These are phyloP conservation scores for Populus tomentosa DNA, from an alignment of 441 rosid species.

Conservation along the genomic window DNA sequence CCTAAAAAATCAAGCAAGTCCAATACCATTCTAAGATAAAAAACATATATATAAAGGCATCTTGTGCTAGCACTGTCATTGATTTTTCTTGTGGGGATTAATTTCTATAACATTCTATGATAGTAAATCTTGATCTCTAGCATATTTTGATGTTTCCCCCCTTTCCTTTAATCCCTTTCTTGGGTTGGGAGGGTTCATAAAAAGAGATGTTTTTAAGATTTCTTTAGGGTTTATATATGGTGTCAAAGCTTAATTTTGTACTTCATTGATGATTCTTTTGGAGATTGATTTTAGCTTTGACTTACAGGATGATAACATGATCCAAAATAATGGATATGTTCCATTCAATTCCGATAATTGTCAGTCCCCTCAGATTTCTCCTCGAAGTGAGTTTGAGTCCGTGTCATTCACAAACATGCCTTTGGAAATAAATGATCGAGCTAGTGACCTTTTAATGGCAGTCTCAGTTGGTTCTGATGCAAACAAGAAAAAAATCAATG, in stretches of 20 bases:
- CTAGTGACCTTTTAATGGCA: slow-evolving; percentile 43
- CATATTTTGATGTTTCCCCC: too few species aligned
- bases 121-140: too few species aligned
- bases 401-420: slow-evolving; percentile 18
- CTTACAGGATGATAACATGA: neutral
- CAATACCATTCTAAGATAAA: too few species aligned
- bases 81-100: too few species aligned
- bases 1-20: too few species aligned
- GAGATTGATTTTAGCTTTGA: neutral
- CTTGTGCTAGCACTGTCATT: too few species aligned
- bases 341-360: neutral
- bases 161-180: too few species aligned
- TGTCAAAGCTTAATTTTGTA: neutral
- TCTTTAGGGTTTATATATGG: neutral
- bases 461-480: slow-evolving; percentile 29
- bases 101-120: too few species aligned
- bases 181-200: too few species aligned
- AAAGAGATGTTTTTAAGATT: too few species aligned
- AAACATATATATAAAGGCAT: too few species aligned
- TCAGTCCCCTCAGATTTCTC: slow-evolving; percentile 18
- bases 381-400: slow-evolving; percentile 14
- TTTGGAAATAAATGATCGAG: slow-evolving; percentile 9
- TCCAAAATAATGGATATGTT: neutral
- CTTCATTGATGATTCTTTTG: neutral
- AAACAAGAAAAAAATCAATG: slow-evolving; percentile 21